Evolutionary conservation across 352 stramenopile species (phyloP), one percentile per base, ranked within the genome.

Genomic region (Phytophthora ohioensis): DNA sequence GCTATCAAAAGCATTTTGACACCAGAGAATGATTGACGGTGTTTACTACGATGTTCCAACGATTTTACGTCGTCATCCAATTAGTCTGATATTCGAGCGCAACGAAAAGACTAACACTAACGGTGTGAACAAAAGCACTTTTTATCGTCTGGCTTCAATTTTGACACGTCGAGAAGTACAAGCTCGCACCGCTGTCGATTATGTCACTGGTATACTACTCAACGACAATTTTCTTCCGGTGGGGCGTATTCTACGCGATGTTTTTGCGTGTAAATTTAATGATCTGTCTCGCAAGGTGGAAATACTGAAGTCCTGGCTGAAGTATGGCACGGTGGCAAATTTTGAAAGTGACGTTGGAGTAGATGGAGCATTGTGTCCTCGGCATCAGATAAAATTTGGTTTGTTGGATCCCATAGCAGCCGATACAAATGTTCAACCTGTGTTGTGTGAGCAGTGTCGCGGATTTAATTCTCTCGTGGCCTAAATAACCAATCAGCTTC

Each of bases 81-180:
- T 58, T 45, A 66, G 58, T 45, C 0, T 53, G 58, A 66, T 58
- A 21, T 66, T 46, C n/a, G 47, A 66, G 12, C 21, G n/a, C 11
- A 46, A 66, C n/a, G 4, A 42, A 34, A 57, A 45, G 21, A 9
- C 48, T 35, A 21, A 43, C 45, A 5, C n/a, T 3, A 13, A 11
- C 38, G 10, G 21, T 32, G 15, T 58, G 27, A 30, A 4, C 27
- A 48, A 51, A 41, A 12, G 2, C 12, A 58, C 27, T 2, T 58
- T 58, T 39, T 53, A 58, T 35, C 4, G 10, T 5, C 12, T 66
- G 9, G 46, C 47, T 11, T 41, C 21, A 21, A 45, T 66, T 43
- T 52, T 66, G 27, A 66, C 58, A 2, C 12, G 58, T 45, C 47
- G 58, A 21, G 58, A 66, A 35, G 36, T 66, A 9, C 3, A 53